Conservation (phyloP, 495 filamentous ascomycete genomes). For the Podospora appendiculata region DNA sequence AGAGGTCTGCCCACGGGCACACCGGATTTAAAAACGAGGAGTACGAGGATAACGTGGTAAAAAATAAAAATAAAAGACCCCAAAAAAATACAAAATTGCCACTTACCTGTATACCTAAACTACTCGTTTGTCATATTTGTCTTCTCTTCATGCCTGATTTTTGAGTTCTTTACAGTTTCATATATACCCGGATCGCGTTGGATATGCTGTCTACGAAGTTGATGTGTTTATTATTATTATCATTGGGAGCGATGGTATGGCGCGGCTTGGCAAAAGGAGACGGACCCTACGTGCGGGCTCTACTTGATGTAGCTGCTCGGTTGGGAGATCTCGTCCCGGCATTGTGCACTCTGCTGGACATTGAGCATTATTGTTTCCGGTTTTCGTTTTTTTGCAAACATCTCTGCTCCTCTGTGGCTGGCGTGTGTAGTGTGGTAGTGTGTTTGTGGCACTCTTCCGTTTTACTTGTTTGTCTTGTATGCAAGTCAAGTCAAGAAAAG, state of each 20-base stretch:
- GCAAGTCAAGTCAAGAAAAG: neutral
- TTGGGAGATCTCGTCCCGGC: too few relatives aligned
- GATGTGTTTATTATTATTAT: too few relatives aligned
- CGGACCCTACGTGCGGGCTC: too few relatives aligned
- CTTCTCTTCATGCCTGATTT: neutral
- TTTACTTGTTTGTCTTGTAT: neutral
- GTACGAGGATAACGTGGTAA: conserved; percentile 39
- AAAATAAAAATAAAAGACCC: neutral
- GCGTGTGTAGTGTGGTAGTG: neutral
- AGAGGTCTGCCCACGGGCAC: conserved; percentile 39
- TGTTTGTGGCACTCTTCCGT: neutral
- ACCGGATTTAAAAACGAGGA: conserved; percentile 33
- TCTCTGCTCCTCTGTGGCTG: neutral
- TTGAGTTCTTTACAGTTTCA: neutral
- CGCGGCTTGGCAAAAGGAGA: too few relatives aligned
- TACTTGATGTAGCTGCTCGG: too few relatives aligned
- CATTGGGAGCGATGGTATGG: too few relatives aligned
- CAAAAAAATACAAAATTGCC: neutral
- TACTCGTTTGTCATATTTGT: neutral
- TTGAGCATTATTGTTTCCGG: neutral
- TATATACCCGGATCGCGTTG: neutral
- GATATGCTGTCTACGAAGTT: neutral
- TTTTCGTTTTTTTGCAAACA: neutral
- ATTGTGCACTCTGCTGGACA: too few relatives aligned
- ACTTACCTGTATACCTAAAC: neutral